Evolutionary conservation across 106 monocot species (phyloP), one percentile per base, ranked within the genome.

Genomic region (Dendrobium catenatum): DNA sequence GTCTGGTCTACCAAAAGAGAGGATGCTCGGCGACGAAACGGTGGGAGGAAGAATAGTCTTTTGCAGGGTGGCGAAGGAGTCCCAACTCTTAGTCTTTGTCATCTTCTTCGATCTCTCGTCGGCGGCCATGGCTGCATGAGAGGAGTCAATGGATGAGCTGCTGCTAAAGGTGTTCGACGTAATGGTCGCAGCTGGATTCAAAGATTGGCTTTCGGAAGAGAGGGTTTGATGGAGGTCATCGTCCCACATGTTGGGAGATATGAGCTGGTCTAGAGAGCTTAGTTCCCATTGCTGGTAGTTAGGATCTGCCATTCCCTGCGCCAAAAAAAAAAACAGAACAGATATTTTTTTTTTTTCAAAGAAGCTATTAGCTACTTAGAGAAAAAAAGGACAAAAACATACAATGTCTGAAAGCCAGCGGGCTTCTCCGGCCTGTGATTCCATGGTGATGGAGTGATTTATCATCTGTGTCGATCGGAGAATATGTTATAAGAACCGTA

Each of bases 1-100:
- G 72, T 80, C 80, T 0, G 80, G 83, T 16, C 72, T 86, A 40
- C 86, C 86, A 37, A 86, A 86, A 9, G 80, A 79, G 46, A 86
- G 83, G 33, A 86, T 86, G 83, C 80, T 80, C 19, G 86, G 76
- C 2, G 86, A 80, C 4, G 82, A 51, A 27, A 24, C 75, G 18
- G 56, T 18, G 19, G 75, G 44, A 47, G 59, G 55, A 9, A 40
- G 11, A 31, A 78, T 33, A 18, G 77, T 6, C 78, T 56, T 78
- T 17, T 54, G 40, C 44, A 59, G 72, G 70, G 33, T 22, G 33
- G 31, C 29, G 24, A 64, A 24, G 24, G 64, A 64, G 64, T 64
- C 20, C 64, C 64, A 64, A 78, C 78, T 77, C 20, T 18, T 59
- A 11, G 72, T 20, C 27, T 86, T 82, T 11, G 64, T 43, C 16